Evolutionary conservation across 2,329 filamentous ascomycete species (phyloP).

Genomic region (Penicillium sclerotiorum): DNA sequence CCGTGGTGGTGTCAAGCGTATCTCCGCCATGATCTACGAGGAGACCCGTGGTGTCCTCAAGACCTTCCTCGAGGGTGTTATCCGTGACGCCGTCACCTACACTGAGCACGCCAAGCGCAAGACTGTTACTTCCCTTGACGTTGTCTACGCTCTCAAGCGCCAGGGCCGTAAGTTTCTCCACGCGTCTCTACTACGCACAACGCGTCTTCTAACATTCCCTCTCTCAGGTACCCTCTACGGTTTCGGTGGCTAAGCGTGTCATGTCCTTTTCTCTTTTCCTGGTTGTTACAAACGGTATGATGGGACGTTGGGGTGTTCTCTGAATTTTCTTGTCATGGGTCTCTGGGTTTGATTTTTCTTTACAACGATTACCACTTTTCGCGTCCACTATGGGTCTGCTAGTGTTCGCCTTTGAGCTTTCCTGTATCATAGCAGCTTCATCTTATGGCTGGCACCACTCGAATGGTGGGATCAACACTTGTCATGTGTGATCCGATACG

Average conservation of each 20-base stretch:
- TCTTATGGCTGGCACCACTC: conserved; percentile 39
- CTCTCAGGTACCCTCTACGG: conserved; percentile 72
- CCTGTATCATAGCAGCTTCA: conserved; percentile 48
- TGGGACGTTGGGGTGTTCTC: conserved; percentile 49
- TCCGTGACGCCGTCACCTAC: conserved; percentile 78
- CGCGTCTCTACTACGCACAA: conserved; percentile 1
- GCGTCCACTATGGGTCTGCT: conserved; percentile 44
- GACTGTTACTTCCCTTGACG: conserved; percentile 59
- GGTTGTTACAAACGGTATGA: conserved; percentile 44
- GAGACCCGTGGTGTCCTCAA: conserved; percentile 81
- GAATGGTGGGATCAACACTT: conserved; percentile 28
- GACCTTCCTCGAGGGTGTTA: conserved; percentile 81
- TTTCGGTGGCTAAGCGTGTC: conserved; percentile 75
- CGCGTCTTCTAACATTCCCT: conserved; percentile 22
- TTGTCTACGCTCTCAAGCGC: conserved; percentile 66
- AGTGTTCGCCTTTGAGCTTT: conserved; percentile 42
- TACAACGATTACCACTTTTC: conserved; percentile 41
- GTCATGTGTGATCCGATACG: conserved; percentile 34
- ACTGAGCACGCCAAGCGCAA: conserved; percentile 79
- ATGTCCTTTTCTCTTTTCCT: conserved; percentile 41
- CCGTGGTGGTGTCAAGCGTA: conserved; percentile 99
- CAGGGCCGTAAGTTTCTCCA: conserved; percentile 55
- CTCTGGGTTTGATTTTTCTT: conserved; percentile 46
- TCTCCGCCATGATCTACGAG: conserved; percentile 91
- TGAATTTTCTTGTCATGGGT: conserved; percentile 46